Evolutionary conservation across 331 rosid species (phyloP).

Genomic region (Malus hybrid): DNA sequence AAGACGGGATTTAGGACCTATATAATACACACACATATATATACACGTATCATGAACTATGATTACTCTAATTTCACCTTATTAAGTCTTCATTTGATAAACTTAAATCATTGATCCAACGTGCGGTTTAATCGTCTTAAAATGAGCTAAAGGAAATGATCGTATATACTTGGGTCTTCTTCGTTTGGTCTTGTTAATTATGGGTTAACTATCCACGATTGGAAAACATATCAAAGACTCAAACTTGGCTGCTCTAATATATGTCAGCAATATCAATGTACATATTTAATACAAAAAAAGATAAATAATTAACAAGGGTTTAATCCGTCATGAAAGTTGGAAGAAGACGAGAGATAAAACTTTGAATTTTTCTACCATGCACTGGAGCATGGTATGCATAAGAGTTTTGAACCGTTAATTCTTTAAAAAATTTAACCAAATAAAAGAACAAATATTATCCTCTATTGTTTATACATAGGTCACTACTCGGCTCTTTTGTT

Average conservation of each 20-base stretch:
- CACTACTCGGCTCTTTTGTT: too few species aligned
- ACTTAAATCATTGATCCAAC: background rate
- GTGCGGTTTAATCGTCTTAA: too few species aligned
- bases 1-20: too few species aligned
- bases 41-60: too few species aligned
- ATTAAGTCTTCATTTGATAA: too few species aligned
- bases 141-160: background rate
- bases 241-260: background rate
- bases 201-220: background rate
- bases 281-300: background rate
- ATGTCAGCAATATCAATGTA: background rate
- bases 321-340: background rate
- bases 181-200: background rate
- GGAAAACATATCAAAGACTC: too few species aligned
- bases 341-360: background rate
- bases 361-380: background rate
- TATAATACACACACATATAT: too few species aligned
- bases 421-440: too few species aligned
- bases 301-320: background rate
- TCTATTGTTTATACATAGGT: too few species aligned
- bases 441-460: too few species aligned
- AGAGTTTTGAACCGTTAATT: too few species aligned
- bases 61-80: background rate
- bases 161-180: too few species aligned
- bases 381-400: fast-evolving